Evolutionary conservation across 306 rosid genomes (phyloP).

Genomic region (Cucurbita ficifolia): DNA sequence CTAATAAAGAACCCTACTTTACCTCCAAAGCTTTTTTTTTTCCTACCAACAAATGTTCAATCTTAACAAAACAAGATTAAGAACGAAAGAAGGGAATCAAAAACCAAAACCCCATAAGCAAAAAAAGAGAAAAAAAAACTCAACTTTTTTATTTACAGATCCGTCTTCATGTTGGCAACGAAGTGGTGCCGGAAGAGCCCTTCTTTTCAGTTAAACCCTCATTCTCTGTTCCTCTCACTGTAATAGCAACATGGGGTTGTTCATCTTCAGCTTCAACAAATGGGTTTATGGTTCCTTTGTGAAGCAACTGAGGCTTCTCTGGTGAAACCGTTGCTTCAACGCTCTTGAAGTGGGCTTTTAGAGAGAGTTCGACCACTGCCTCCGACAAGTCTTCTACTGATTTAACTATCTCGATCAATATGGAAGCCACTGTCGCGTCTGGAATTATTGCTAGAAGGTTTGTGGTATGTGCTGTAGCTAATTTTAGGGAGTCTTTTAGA

Average conservation of each 20-base stretch:
- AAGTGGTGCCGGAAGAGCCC: too few species aligned
- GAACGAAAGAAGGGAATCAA: not conserved
- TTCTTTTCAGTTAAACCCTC: not conserved
- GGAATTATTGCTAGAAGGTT: slow-evolving; percentile 43
- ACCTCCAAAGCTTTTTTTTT: not conserved
- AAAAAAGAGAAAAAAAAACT: not conserved
- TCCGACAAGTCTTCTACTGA: slow-evolving; percentile 45
- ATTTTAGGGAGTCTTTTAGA: slow-evolving; percentile 34
- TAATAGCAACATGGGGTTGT: slow-evolving; percentile 28
- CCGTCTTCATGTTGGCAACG: too few species aligned
- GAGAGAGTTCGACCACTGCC: slow-evolving; percentile 55
- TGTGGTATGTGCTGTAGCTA: slow-evolving; percentile 10
- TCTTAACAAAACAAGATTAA: not conserved
- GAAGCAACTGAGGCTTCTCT: slow-evolving; percentile 53
- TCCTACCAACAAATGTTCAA: not conserved
- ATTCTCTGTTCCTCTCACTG: slow-evolving; percentile 12
- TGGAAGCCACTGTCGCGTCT: slow-evolving; percentile 43
- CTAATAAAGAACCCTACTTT: not conserved
- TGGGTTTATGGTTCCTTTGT: slow-evolving; percentile 57
- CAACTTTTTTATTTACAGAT: not conserved
- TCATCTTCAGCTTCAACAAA: slow-evolving; percentile 19
- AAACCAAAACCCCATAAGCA: not conserved
- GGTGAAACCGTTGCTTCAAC: slow-evolving; percentile 8
- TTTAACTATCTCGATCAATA: slow-evolving; percentile 46
- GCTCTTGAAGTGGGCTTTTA: slow-evolving; percentile 39